phyloP scores from a whole-genome alignment of 805 yeast species.

The Candida alai region DNA sequence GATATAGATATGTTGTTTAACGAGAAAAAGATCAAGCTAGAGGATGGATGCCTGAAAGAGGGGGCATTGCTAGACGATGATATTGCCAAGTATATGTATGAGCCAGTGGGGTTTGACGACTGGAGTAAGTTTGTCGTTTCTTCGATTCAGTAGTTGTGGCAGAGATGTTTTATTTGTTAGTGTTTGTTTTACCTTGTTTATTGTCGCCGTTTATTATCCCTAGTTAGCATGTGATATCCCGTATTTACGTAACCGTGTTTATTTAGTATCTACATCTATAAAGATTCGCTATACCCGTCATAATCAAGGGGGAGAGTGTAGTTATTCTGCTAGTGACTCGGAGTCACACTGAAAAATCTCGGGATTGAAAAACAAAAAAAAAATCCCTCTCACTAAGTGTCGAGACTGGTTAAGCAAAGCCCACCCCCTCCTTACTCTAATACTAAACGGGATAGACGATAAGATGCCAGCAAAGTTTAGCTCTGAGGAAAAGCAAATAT shows the following conservation, averaged over 20 bases:
- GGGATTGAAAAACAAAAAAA: no score
- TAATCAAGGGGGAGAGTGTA: not conserved
- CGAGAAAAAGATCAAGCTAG: slow-evolving; percentile 29
- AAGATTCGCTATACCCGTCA: no score
- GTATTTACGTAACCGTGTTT: no score
- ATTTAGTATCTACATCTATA: slow-evolving; percentile 2
- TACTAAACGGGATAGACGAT: no score
- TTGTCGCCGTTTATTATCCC: no score
- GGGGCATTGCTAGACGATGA: slow-evolving; percentile 12
- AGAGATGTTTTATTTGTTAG: not conserved
- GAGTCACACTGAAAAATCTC: no score
- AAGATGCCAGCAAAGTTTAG: slow-evolving; percentile 15
- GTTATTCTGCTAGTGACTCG: not conserved
- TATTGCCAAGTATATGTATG: slow-evolving; percentile 20
- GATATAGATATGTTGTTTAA: slow-evolving; percentile 34
- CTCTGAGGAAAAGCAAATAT: slow-evolving; percentile 27
- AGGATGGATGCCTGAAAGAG: not conserved
- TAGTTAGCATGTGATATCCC: no score
- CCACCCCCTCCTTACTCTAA: not conserved
- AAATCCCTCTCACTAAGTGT: no score
- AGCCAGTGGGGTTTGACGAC: slow-evolving; percentile 33
- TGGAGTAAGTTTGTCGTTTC: slow-evolving; percentile 29
- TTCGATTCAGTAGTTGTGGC: slow-evolving; percentile 11
- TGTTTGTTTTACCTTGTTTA: not conserved
- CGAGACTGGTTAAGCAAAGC: no score